phyloP scores from a whole-genome alignment of 805 yeast species.

The Candida corydali region DNA sequence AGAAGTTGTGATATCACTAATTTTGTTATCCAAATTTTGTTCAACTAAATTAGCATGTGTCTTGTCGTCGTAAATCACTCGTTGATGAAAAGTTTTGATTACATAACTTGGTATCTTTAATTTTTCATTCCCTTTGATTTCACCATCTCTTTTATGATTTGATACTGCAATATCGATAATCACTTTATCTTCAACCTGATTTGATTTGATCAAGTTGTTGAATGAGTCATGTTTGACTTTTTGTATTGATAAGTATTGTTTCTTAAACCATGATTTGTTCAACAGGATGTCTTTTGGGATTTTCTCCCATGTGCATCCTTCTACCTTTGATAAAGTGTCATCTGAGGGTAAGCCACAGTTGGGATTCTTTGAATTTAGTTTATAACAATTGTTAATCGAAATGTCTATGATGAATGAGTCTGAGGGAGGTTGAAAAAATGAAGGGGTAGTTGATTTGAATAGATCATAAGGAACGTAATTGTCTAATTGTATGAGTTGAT shows the following conservation, averaged over 20 bases:
- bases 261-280: constrained; percentile 39
- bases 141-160: constrained; percentile 24
- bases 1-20: constrained; percentile 5
- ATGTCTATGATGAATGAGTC: constrained; percentile 39
- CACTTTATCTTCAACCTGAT: constrained; percentile 16
- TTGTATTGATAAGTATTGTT: constrained; percentile 36
- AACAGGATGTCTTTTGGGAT: constrained; percentile 46
- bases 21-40: constrained; percentile 8
- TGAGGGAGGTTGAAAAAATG: constrained; percentile 39
- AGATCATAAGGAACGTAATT: constrained; percentile 25
- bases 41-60: constrained; percentile 16
- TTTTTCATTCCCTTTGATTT: constrained; percentile 35
- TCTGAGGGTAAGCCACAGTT: constrained; percentile 24
- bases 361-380: constrained; percentile 15
- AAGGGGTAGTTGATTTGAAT: constrained; percentile 23
- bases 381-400: constrained; percentile 28
- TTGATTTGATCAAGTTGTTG: constrained; percentile 8
- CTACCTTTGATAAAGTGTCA: constrained; percentile 18
- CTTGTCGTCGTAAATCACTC: constrained; percentile 23
- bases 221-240: constrained; percentile 19
- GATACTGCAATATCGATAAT: constrained; percentile 40
- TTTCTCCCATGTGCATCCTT: constrained; percentile 35
- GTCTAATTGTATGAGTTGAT: constrained; percentile 24
- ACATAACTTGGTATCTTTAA: constrained; percentile 24
- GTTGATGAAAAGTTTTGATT: constrained; percentile 23